Base-by-base conservation (phyloP, 2,329 filamentous ascomycete genomes). In the Berkeleyomyces rouxiae region DNA sequence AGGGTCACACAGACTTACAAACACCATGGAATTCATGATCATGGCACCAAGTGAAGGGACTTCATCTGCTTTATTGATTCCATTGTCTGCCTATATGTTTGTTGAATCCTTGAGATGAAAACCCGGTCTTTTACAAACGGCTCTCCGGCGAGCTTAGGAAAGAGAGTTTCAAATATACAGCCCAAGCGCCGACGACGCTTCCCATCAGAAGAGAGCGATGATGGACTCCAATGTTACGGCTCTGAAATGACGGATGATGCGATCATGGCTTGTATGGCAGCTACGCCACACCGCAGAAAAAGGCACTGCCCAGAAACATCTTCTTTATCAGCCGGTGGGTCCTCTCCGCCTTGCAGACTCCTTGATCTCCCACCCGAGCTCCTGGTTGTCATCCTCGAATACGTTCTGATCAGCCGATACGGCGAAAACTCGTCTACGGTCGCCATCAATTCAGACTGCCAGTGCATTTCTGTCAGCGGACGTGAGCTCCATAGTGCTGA, bases 371-470 rank as follows among this genome's bases (percentile, higher is more conserved):
- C 60, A 11, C 31, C 58, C 6, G 63, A 64, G n/a, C 44, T 64
- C 46, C 55, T 64, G 37, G 40, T 59, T 7, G 43, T 61, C 6
- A 62, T 64, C 44, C 16, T 61, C 37, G 63, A 64, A 61, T 59
- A 64, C 43, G 31, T 55, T 7, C 55, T 64, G 7, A 7, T 33
- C 37, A 7, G 42, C 44, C 36, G 36, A 9, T n/a, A 36, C 33
- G 31, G 51, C 4, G 44, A 44, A 31, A 36, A 74, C 31, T 66
- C 71, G 0, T 7, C 66, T 1, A 73, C 75, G 67, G 63, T 74
- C 36, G 69, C 70, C 4, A 68, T 72, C 36, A 66, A 68, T 61
- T 73, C 75, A 5, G 69, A 72, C 23, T 66, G 70, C 4, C 62
- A 72, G 16, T 66, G 70, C 3, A 61, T 70, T 43, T 40, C 73